Base-by-base conservation (phyloP, 352 stramenopile species). In the Phytophthora citricola region DNA sequence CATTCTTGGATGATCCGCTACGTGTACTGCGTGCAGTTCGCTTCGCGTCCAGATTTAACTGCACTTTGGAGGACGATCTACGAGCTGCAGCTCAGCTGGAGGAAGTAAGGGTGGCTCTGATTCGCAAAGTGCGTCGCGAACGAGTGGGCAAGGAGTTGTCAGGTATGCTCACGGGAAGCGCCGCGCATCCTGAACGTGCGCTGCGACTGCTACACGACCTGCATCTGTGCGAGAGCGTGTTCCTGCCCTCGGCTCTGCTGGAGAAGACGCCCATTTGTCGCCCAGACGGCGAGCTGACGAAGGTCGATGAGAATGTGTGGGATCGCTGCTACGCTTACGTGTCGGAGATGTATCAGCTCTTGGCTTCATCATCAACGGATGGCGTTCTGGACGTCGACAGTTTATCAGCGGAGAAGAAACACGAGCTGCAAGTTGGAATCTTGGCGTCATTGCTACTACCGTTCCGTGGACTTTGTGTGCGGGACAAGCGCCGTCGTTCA, bases 1-100 rank as follows among this genome's bases (percentile, higher is more conserved):
- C 97, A 14, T 97, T 99, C 40, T 66, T 97, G 17, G 97, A 99
- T 73, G 98, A 99, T 76, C 98, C 98, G 6, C 72, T 99, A 48
- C 86, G 98, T 31, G 90, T 98, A 4, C 79, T 99, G 22, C 83
- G 98, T 32, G 93, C 92, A 1, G 85, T 99, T 12, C 93, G 98
- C 48, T 99, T 99, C 76, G 96, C 96, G 4, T 89, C 93, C 8
- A 81, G 97, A n/a, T 97, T 98, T 55, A 82, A 95, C 24, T 99
- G 99, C 71, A 67, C 40, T 1, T 77, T 99, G 61, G 89, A 96
- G 29, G 77, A 87, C 11, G 78, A 87, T 14, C 71, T 99, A 55
- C 73, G 81, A 2, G 71, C 82, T 20, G 95, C 97, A 7, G 71
- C 85, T 62, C 47, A 81, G 44, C 55, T 86, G 5, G 66, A 71